Percentiles rank a stretch among this genome's conserved stretches.
Evolutionary conservation across 2,329 filamentous ascomycete species (phyloP).

Genomic region (Penicillium capsulatum): DNA sequence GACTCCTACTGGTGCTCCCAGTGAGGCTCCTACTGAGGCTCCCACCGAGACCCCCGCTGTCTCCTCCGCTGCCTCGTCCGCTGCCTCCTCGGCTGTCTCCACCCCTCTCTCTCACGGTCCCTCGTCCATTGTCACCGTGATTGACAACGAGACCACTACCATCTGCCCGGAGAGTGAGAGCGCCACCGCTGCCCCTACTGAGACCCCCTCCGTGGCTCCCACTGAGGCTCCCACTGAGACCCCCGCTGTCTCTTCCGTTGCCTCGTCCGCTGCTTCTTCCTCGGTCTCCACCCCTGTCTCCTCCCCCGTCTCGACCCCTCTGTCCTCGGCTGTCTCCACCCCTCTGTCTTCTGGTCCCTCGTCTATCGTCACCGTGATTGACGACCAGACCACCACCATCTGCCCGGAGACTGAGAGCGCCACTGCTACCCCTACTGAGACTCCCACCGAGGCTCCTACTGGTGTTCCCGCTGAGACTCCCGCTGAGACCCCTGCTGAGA

Average conservation of each 20-base stretch:
- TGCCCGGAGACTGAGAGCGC: slow-evolving; percentile 1
- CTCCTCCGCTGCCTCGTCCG: slow-evolving; percentile 1
- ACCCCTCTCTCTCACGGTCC: no score
- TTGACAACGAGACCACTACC: slow-evolving; percentile 20
- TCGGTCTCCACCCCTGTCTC: no score
- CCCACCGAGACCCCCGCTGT: slow-evolving; percentile 5
- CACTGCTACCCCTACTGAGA: slow-evolving; percentile 7
- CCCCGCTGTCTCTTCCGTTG: no score
- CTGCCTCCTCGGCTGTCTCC: no score
- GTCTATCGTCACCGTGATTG: background rate
- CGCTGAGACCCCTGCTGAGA: slow-evolving; percentile 5
- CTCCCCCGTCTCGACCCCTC: no score
- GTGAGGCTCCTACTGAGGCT: slow-evolving; percentile 1
- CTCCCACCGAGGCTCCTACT: slow-evolving; percentile 6
- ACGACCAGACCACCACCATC: slow-evolving; percentile 17
- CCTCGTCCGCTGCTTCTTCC: no score
- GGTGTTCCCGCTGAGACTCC: slow-evolving; percentile 10
- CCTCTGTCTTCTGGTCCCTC: slow-evolving; percentile 11
- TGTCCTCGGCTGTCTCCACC: no score
- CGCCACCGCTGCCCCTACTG: slow-evolving; percentile 10
- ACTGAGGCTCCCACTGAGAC: background rate
- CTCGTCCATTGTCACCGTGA: slow-evolving; percentile 10
- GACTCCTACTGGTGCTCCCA: slow-evolving; percentile 9
- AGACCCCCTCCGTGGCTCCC: slow-evolving; percentile 6
- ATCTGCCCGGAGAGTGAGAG: slow-evolving; percentile 22